Percentiles rank a stretch among this genome's conserved stretches.
Evolutionary conservation across 1,284 basidiomycete species (phyloP).

Genomic region (Cryptococcus sp.): DNA sequence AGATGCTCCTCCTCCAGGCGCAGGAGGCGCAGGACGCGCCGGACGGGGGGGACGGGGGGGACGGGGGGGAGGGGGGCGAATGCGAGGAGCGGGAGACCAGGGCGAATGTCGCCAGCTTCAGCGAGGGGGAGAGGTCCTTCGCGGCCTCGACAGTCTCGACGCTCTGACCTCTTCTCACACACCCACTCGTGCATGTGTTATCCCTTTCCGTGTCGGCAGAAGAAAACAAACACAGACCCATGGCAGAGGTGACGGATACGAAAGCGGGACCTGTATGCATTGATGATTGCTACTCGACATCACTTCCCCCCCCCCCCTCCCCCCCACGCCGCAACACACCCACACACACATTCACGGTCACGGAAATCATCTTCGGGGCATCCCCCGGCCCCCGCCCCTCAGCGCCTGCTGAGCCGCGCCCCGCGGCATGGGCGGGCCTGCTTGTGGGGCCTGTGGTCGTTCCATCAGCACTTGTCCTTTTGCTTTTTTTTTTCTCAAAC

Average conservation of each 20-base stretch:
- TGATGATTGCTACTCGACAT: background rate
- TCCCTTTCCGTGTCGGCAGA: too few species aligned
- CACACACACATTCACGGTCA: too few species aligned
- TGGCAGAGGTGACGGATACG: too few species aligned
- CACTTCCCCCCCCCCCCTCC: background rate
- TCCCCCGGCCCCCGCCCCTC: slow-evolving; percentile 68
- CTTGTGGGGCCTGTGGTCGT: slow-evolving; percentile 41
- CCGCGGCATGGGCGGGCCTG: slow-evolving; percentile 78
- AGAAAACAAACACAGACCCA: too few species aligned
- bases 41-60: background rate
- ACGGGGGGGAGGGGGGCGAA: background rate
- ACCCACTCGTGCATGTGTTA: too few species aligned
- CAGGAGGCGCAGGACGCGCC: slow-evolving; percentile 1
- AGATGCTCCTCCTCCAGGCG: slow-evolving; percentile 23
- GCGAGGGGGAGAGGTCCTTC: slow-evolving; percentile 2
- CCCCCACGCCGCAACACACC: background rate
- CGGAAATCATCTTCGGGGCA: slow-evolving; percentile 19
- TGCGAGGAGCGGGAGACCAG: too few species aligned
- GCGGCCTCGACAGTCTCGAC: slow-evolving; percentile 4
- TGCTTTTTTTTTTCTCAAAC: slow-evolving; percentile 56
- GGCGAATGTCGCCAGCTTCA: background rate
- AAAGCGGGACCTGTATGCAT: background rate
- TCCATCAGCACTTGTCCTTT: too few species aligned
- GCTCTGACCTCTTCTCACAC: slow-evolving; percentile 2
- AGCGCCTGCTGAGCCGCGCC: slow-evolving; percentile 78